phyloP scores from a whole-genome alignment of 306 rosid genomes.

The Cicer arietinum region DNA sequence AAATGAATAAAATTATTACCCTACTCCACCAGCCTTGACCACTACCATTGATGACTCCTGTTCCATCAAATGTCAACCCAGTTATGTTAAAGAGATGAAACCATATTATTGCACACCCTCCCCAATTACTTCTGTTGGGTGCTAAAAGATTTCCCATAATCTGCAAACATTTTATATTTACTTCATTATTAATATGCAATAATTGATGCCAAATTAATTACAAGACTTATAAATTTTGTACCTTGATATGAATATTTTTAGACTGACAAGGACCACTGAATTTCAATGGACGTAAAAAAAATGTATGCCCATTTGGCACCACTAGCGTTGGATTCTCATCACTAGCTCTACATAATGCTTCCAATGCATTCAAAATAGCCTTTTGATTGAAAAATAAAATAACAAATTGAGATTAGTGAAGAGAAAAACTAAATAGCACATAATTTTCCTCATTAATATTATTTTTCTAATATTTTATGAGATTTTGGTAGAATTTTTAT shows the following conservation, averaged over 20 bases:
- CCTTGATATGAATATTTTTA: conserved; percentile 33
- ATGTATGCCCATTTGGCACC: conserved; percentile 37
- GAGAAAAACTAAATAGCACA: too few relatives aligned
- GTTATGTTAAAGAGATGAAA: neutral
- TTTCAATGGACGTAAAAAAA: neutral
- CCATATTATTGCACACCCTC: conserved; percentile 28
- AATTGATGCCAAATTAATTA: too few relatives aligned
- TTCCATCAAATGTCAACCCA: conserved; percentile 37
- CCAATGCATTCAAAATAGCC: conserved; percentile 56
- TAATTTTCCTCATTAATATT: too few relatives aligned
- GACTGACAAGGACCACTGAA: conserved; percentile 55
- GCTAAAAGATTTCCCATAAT: conserved; percentile 39
- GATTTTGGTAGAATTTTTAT: too few relatives aligned
- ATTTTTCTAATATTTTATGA: too few relatives aligned
- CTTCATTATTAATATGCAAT: too few relatives aligned
- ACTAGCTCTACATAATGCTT: conserved; percentile 39
- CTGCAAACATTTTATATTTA: conserved; percentile 16
- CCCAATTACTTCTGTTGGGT: conserved; percentile 41
- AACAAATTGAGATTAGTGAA: too few relatives aligned
- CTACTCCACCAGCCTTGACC: conserved; percentile 44
- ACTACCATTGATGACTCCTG: conserved; percentile 41
- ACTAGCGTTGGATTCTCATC: neutral
- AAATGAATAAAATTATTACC: neutral
- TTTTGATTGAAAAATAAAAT: neutral
- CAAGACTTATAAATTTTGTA: neutral